Evolutionary conservation across 2,329 filamentous ascomycete species (phyloP), one percentile per base, ranked within the genome.

Genomic region (Pezicula neosporulosa): DNA sequence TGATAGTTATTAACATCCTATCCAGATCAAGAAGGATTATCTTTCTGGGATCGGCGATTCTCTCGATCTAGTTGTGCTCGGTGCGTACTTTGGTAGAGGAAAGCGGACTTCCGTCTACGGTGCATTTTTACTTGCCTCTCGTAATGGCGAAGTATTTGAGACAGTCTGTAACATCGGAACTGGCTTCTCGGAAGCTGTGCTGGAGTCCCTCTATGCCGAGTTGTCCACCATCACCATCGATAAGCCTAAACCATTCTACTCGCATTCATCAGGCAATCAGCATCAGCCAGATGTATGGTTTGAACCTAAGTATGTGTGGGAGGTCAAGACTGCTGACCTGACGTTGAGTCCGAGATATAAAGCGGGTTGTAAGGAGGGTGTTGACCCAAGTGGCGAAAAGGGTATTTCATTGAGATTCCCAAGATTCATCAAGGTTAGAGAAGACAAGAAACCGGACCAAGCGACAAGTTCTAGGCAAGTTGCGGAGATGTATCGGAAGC

Each of bases 231-330:
- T 90, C 46, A 84, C 87, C 59, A 99, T 99, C 60, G 90, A 96
- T 65, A 84, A 86, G 1, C 83, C 93, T 1, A 99, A 99, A 66
- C 94, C 94, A 0, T 99, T 96, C 70, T 99, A 97, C 71, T 79
- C 84, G 1, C 94, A 99, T 69, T 91, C 88, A 4, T 74, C 79
- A 0, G 90, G 89, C 47, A 84, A 85, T 46, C 93, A 96, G 71
- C 91, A 97, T 67, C 94, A 99, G 68, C 94, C 94, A 1, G 94
- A 99, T 68, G 91, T 99, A 36, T 99, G 94, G 94, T 94, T 99
- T 67, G 94, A 99, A 76, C 90, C 94, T 13, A 84, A 85, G 39
- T 86, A 87, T 63, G 94, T 99, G 1, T 99, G 94, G 94, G 94
- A 99, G 72, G 92, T 99, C 60, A 96, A 93, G 76, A 96, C 93